Conservation (phyloP, 257 asterid species). For the Cinchona pubescens region DNA sequence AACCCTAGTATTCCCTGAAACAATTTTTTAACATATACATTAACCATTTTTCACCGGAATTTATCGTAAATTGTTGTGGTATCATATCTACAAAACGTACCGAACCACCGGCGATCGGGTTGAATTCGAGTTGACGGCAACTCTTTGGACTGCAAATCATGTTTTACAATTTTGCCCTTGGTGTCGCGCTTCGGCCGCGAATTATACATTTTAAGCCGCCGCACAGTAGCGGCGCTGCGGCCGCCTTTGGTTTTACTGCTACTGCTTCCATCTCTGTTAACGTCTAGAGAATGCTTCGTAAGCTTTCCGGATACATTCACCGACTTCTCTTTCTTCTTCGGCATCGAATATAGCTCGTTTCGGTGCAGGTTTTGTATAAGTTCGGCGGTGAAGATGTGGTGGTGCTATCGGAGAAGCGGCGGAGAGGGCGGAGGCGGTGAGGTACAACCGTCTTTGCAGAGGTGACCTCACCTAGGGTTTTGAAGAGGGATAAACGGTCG, state of each 20-base stretch:
- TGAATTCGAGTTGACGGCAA: slow-evolving; percentile 86
- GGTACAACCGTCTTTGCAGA: slow-evolving; percentile 7
- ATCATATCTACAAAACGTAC: slow-evolving; percentile 33
- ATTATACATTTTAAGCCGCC: slow-evolving; percentile 91
- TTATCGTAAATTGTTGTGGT: no score
- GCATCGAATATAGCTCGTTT: slow-evolving; percentile 33
- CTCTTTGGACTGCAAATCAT: slow-evolving; percentile 88
- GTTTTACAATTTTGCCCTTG: slow-evolving; percentile 54
- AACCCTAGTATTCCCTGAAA: slow-evolving; percentile 74
- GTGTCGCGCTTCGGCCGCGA: slow-evolving; percentile 57
- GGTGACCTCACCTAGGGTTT: slow-evolving; percentile 19
- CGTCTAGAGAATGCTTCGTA: slow-evolving; percentile 90
- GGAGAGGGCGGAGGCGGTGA: not conserved
- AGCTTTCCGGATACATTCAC: slow-evolving; percentile 89
- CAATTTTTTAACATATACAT: not conserved
- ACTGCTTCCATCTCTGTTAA: slow-evolving; percentile 42
- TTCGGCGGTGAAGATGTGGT: not conserved
- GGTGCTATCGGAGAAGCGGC: not conserved
- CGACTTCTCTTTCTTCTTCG: slow-evolving; percentile 67
- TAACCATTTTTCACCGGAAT: not conserved
- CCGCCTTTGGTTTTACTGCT: slow-evolving; percentile 37
- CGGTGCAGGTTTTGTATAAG: not conserved
- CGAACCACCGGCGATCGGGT: slow-evolving; percentile 95
- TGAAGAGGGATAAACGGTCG: not conserved
- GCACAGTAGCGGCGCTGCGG: slow-evolving; percentile 87